Percentiles rank a stretch among this genome's conserved stretches.
Evolutionary conservation across 1,139 yeast species (phyloP).

Genomic region (Taphrina deformans): DNA sequence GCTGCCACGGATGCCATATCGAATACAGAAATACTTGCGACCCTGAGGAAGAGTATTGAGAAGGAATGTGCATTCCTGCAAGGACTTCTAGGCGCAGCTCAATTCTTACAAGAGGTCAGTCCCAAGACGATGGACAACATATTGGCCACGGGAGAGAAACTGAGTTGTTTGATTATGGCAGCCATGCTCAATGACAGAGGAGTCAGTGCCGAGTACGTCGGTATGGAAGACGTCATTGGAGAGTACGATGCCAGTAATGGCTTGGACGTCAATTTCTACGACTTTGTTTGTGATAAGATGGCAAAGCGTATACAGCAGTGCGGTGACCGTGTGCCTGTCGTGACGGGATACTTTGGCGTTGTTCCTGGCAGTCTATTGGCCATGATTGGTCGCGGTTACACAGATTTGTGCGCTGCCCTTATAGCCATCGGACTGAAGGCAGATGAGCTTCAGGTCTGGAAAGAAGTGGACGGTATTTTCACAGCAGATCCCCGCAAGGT

Average conservation of each 20-base stretch:
- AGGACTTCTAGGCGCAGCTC: conserved; percentile 78
- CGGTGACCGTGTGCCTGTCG: conserved; percentile 63
- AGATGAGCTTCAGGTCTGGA: conserved; percentile 95
- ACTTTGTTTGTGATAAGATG: conserved; percentile 59
- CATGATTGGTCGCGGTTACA: conserved; percentile 95
- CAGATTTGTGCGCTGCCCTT: conserved; percentile 95
- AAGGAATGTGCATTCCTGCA: conserved; percentile 66
- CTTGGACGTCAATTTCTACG: conserved; percentile 67
- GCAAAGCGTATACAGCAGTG: conserved; percentile 55
- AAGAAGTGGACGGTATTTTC: conserved; percentile 97
- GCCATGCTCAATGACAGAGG: conserved; percentile 81
- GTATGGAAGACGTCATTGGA: conserved; percentile 65
- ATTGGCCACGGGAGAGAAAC: conserved; percentile 91
- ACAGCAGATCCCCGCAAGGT: conserved; percentile 98
- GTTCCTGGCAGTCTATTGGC: conserved; percentile 92
- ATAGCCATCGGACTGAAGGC: conserved; percentile 91
- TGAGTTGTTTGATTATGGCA: conserved; percentile 85
- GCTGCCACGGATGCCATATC: conserved; percentile 65
- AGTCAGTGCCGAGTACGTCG: conserved; percentile 71
- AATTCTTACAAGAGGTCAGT: conserved; percentile 86
- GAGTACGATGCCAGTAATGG: conserved; percentile 46
- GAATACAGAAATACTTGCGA: conserved; percentile 50
- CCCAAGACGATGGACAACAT: conserved; percentile 84
- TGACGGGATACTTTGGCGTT: conserved; percentile 92
- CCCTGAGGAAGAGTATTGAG: conserved; percentile 59